phyloP scores from a whole-genome alignment of 495 filamentous ascomycete species.

The Tuber indicum region DNA sequence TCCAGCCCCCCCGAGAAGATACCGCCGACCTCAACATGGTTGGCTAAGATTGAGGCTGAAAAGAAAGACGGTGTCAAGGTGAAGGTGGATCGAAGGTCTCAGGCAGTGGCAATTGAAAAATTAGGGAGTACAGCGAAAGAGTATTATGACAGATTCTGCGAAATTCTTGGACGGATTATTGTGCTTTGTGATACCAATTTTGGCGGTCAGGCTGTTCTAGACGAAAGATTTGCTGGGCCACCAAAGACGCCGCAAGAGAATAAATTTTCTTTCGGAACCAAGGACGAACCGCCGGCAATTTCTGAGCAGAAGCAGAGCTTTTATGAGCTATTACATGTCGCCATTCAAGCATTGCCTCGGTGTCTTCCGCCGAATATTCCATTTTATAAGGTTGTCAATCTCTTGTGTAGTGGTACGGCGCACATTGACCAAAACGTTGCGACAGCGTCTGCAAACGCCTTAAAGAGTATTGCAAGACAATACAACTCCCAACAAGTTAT shows the following conservation, averaged over 20 bases:
- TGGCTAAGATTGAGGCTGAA: constrained; percentile 44
- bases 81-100: constrained; percentile 55
- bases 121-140: constrained; percentile 70
- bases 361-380: constrained; percentile 86
- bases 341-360: constrained; percentile 87
- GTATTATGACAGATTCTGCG: constrained; percentile 83
- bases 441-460: constrained; percentile 77
- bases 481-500: constrained; percentile 92
- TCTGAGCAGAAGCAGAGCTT: constrained; percentile 87
- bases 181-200: constrained; percentile 94
- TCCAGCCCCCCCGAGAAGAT: constrained; percentile 45
- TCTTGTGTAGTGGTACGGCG: constrained; percentile 92
- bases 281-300: constrained; percentile 69
- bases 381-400: constrained; percentile 88
- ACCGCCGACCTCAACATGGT: constrained; percentile 51
- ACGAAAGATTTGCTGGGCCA: constrained; percentile 85
- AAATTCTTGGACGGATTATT: constrained; percentile 91
- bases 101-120: constrained; percentile 65
- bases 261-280: constrained; percentile 75
- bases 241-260: constrained; percentile 92
- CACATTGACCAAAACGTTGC: constrained; percentile 92
- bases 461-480: constrained; percentile 92
- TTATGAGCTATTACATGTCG: constrained; percentile 91
- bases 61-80: constrained; percentile 41
- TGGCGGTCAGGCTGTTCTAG: constrained; percentile 86